These are phyloP conservation scores for Cerrena zonata DNA, from an alignment of 1,284 basidiomycete genomes.

Conservation along the genomic window DNA sequence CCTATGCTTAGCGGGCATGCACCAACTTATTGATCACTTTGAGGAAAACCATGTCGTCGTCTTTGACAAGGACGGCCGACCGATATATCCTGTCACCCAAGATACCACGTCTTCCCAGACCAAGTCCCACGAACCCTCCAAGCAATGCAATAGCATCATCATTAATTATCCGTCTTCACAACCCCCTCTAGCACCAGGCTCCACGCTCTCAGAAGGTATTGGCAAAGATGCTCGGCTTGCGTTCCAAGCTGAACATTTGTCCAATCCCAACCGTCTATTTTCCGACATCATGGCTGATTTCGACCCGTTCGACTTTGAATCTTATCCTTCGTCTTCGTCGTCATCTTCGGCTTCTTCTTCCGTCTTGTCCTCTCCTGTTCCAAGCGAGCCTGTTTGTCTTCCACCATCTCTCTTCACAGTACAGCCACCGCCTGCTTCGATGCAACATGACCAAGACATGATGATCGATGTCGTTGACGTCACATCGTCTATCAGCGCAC, in stretches of 20 bases:
- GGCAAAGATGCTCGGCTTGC: conserved; percentile 12
- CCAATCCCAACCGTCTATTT: conserved; percentile 9
- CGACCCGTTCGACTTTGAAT: conserved; percentile 14
- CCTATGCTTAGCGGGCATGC: conserved; percentile 53
- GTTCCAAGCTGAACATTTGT: neutral
- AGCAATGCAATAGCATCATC: conserved; percentile 21
- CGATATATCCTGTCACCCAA: conserved; percentile 18
- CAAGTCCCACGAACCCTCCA: conserved; percentile 7
- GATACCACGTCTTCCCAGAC: conserved; percentile 13
- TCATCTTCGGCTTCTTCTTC: conserved; percentile 13
- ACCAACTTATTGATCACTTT: conserved; percentile 64
- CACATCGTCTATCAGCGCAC: neutral
- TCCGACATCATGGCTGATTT: conserved; percentile 16
- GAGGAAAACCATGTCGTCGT: conserved; percentile 54
- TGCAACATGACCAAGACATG: neutral
- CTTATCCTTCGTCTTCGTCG: conserved; percentile 12
- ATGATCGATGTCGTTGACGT: neutral
- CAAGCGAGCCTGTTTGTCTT: conserved; percentile 20
- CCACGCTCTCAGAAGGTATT: conserved; percentile 7
- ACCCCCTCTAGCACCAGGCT: conserved; percentile 17
- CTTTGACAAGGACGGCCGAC: conserved; percentile 27
- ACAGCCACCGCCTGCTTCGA: neutral
- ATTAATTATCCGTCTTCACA: conserved; percentile 30
- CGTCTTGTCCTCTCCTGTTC: conserved; percentile 12
- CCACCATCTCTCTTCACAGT: conserved; percentile 24